phyloP scores from a whole-genome alignment of 192 early-diverging fungal species.

The Chytriomyces sp. region DNA sequence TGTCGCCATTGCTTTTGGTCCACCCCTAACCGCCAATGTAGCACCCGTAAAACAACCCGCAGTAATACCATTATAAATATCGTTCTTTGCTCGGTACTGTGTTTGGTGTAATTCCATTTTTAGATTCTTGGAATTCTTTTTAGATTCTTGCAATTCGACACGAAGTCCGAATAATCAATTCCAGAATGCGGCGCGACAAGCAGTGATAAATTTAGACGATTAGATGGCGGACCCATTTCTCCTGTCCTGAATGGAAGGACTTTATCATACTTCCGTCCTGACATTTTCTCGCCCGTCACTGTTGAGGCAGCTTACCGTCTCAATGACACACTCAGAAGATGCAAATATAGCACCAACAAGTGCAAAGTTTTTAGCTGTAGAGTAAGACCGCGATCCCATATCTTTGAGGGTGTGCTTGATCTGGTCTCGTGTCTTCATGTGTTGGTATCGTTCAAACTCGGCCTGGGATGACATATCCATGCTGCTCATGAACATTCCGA shows the following conservation, averaged over 20 bases:
- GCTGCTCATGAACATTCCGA: slow-evolving; percentile 86
- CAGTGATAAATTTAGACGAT: not conserved
- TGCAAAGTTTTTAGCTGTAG: slow-evolving; percentile 92
- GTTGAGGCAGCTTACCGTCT: slow-evolving; percentile 80
- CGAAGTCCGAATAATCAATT: no score
- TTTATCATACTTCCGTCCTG: not conserved
- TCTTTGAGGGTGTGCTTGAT: slow-evolving; percentile 82
- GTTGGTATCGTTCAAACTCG: slow-evolving; percentile 52
- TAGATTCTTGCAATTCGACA: no score
- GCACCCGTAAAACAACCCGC: slow-evolving; percentile 95
- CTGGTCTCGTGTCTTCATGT: slow-evolving; percentile 81
- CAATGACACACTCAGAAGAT: slow-evolving; percentile 92
- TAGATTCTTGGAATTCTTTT: no score
- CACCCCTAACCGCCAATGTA: slow-evolving; percentile 65
- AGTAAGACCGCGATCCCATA: slow-evolving; percentile 79
- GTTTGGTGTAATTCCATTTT: not conserved
- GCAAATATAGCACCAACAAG: slow-evolving; percentile 90
- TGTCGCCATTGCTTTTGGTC: slow-evolving; percentile 39
- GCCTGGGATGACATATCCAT: slow-evolving; percentile 24
- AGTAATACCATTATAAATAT: slow-evolving; percentile 84
- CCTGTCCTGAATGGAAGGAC: no score
- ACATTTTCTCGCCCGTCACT: not conserved
- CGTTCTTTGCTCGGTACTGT: slow-evolving; percentile 92
- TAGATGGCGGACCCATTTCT: no score
- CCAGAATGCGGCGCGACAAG: not conserved